Conservation (phyloP, 2,329 filamentous ascomycete species). For the Cytospora piceae region DNA sequence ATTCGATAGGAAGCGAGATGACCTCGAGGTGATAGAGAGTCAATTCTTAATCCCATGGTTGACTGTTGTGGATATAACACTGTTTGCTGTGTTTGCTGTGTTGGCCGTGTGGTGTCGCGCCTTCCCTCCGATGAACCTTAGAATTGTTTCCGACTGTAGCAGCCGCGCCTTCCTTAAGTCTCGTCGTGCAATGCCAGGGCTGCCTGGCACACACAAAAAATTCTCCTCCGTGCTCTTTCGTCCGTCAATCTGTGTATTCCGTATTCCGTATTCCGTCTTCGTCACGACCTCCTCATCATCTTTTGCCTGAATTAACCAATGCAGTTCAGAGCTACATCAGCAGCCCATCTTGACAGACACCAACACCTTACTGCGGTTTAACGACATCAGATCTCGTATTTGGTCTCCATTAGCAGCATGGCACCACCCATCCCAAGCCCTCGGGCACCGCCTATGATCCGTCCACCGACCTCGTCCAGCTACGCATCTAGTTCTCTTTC, state of each 20-base stretch:
- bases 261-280: background rate
- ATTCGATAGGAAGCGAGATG: too few species aligned
- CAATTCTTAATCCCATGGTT: too few species aligned
- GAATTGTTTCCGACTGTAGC: background rate
- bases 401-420: constrained; percentile 1
- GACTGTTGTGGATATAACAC: background rate
- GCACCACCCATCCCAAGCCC: constrained; percentile 4
- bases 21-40: too few species aligned
- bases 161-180: background rate
- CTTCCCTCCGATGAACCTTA: background rate
- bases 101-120: background rate
- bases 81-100: background rate
- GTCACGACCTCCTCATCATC: background rate
- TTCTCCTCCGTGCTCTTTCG: background rate
- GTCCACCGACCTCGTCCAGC: constrained; percentile 1
- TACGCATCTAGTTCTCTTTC: background rate
- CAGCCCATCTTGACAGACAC: too few species aligned
- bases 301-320: too few species aligned
- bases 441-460: background rate
- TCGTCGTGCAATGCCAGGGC: background rate
- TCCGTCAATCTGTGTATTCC: background rate
- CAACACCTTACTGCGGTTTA: too few species aligned
- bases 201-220: background rate
- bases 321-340: too few species aligned
- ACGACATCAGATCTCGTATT: background rate